These are phyloP conservation scores for Paraphaeosphaeria sporulosa DNA, from an alignment of 2,329 filamentous ascomycete species.

Conservation along the genomic window DNA sequence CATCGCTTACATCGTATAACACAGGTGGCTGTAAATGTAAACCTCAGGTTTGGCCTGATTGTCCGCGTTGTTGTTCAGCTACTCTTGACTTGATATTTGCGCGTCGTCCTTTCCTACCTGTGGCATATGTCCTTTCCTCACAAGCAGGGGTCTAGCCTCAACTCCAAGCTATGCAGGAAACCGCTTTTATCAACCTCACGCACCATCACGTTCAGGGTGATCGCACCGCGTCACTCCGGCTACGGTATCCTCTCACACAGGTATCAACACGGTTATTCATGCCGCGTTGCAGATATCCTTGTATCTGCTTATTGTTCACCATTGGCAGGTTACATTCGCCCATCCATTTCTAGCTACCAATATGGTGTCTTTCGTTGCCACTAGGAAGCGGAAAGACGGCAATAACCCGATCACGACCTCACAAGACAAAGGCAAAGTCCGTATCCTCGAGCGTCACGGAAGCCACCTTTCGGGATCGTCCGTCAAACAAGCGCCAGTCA, in stretches of 20 bases:
- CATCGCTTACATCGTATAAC: too few species aligned
- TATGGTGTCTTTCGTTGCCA: slow-evolving; percentile 43
- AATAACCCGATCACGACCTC: slow-evolving; percentile 27
- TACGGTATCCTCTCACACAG: slow-evolving; percentile 4
- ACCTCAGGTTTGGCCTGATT: too few species aligned
- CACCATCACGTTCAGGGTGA: slow-evolving; percentile 10
- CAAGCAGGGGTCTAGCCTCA: not conserved
- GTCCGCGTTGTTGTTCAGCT: not conserved
- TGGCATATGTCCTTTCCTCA: not conserved
- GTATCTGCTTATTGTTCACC: not conserved
- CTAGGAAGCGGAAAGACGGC: slow-evolving; percentile 42
- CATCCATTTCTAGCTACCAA: slow-evolving; percentile 14
- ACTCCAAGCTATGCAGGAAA: not conserved
- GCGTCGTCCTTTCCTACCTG: not conserved
- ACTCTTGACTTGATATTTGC: not conserved
- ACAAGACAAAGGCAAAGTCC: slow-evolving; percentile 43
- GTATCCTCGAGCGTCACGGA: slow-evolving; percentile 36
- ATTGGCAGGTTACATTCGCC: not conserved
- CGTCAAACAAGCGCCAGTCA: slow-evolving; percentile 25
- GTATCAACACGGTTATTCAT: slow-evolving; percentile 2
- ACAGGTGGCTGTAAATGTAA: too few species aligned
- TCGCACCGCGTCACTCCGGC: slow-evolving; percentile 9
- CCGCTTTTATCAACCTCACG: slow-evolving; percentile 12
- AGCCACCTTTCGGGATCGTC: slow-evolving; percentile 19
- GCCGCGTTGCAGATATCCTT: too few species aligned